Conservation (phyloP, 768 basidiomycete genomes). For the Boletus rubropictus region DNA sequence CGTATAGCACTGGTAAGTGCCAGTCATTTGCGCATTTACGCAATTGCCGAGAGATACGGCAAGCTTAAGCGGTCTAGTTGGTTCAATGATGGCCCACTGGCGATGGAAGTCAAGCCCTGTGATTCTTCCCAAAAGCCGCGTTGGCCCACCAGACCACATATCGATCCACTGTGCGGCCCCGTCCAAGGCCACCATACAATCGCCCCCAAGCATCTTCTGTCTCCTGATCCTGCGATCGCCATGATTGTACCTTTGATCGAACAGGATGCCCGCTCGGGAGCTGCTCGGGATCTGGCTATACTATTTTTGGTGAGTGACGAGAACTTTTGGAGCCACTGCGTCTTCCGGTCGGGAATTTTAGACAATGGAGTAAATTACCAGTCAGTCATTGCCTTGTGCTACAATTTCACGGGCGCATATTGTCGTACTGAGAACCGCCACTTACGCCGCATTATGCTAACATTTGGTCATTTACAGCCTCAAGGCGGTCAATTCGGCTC, state of each 20-base stretch:
- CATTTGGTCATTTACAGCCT: slow-evolving; percentile 9
- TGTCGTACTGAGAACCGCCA: background rate
- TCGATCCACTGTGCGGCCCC: slow-evolving; percentile 1
- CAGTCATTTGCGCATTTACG: background rate
- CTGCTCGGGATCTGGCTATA: background rate
- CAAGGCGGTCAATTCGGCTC: background rate
- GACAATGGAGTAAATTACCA: background rate
- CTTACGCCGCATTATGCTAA: slow-evolving; percentile 7
- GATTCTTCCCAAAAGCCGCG: slow-evolving; percentile 2
- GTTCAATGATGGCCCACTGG: no score
- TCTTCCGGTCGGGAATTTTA: background rate
- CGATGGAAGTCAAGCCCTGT: background rate
- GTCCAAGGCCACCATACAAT: background rate
- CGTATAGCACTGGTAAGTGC: background rate
- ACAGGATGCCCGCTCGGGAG: background rate
- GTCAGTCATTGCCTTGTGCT: background rate
- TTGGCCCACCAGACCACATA: no score
- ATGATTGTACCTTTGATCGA: background rate
- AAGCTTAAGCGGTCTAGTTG: background rate
- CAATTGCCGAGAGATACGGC: slow-evolving; percentile 5
- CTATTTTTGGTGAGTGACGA: background rate
- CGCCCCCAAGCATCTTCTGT: background rate
- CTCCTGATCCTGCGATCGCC: background rate
- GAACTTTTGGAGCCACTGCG: background rate
- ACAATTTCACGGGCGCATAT: background rate